Evolutionary conservation across 441 rosid species (phyloP), one percentile per base, ranked within the genome.

Genomic region (Jatropha podagrica): DNA sequence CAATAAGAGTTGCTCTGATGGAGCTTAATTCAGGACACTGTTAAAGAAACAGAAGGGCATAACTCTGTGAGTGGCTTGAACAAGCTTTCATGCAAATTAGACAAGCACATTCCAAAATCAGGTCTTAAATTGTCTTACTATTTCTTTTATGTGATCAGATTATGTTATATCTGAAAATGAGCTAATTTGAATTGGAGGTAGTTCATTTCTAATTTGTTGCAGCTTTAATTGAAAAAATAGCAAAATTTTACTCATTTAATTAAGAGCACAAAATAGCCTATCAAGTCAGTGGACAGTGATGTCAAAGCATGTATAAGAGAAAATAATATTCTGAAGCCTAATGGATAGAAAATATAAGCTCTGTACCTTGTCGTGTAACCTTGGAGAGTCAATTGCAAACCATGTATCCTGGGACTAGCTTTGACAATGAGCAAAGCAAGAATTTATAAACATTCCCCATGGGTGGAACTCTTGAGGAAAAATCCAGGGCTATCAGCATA

Each of bases 381-480:
- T 83, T 10, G 98, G 99, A 73, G 99, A 94, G 86, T 88, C 83
- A 69, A 81, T 88, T 0, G 96, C 92, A 20, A 92, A 89, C 99
- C 99, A 96, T 32, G 97, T 94, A 74, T 88, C 97, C 78, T 91
- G 96, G 59, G 90, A 85, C 86, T 96, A 98, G 8, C 97, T 83
- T 82, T 96, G 99, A 80, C 98, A 96, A 76, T 96, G 99, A 85
- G 98, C 92, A 58, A 96, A 96, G 73, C 98, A 96, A 6, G 99
- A 96, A 73, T 94, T 94, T 85, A 96, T 87, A 76, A 89, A 96
- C 72, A 91, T 69, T 15, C 98, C 99, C 90, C 90, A 49, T 77
- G 80, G 65, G 76, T 81, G n/a, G 97, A 88, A 84, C 75, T 74
- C 4, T 88, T 80, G 73, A 87, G 85, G 5, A 87, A 86, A 71